Evolutionary conservation across 2,329 filamentous ascomycete species (phyloP).

Genomic region (Arthrobotrys pseudoclavata): DNA sequence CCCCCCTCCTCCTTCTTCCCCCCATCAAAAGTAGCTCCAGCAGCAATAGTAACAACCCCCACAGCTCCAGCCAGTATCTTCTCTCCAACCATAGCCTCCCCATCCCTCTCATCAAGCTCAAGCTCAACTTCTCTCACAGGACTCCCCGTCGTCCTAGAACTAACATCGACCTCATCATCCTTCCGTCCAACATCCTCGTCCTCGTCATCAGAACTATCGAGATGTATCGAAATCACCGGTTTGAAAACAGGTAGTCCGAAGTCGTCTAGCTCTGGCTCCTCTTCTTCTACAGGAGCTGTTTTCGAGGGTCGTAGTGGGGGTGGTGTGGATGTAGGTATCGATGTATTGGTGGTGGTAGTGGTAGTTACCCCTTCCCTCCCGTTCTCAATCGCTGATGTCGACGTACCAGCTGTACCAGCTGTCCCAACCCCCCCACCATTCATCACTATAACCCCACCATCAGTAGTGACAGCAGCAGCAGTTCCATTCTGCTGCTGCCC

Average conservation of each 20-base stretch:
- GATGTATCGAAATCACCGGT: conserved; percentile 34
- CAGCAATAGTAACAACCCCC: conserved; percentile 1
- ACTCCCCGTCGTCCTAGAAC: conserved; percentile 53
- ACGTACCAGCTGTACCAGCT: conserved; percentile 43
- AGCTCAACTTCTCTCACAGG: conserved; percentile 32
- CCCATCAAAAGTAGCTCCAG: background rate
- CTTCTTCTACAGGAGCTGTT: background rate
- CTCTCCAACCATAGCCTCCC: conserved; percentile 23
- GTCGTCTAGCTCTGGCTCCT: conserved; percentile 49
- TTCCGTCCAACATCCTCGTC: conserved; percentile 45
- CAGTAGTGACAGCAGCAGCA: conserved; percentile 17
- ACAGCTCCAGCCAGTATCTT: conserved; percentile 24
- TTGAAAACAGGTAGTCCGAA: conserved; percentile 57
- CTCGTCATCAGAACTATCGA: conserved; percentile 54
- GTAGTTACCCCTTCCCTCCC: conserved; percentile 23
- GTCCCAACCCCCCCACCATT: conserved; percentile 5
- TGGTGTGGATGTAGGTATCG: conserved; percentile 63
- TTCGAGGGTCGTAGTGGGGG: conserved; percentile 27
- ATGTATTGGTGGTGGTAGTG: conserved; percentile 61
- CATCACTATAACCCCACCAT: background rate
- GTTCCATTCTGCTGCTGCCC: conserved; percentile 31
- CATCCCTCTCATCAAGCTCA: conserved; percentile 3
- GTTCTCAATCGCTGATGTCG: background rate
- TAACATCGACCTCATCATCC: conserved; percentile 41
- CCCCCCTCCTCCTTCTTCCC: background rate